Base-by-base conservation (phyloP, 371 early-diverging fungal species). In the Cokeromyces recurvatus region DNA sequence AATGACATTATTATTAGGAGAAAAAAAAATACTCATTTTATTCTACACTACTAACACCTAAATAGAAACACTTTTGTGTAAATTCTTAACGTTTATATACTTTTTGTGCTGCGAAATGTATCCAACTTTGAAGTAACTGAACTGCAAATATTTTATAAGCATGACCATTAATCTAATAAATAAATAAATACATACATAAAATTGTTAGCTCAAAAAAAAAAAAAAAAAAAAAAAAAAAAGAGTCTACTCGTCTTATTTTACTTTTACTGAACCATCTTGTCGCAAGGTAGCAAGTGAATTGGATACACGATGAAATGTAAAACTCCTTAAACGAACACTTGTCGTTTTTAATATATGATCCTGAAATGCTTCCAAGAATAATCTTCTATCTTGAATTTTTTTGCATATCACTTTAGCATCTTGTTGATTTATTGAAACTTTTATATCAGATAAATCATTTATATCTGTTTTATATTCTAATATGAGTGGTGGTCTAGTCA, bases 81-180 rank as follows among this genome's bases (percentile, higher is more conserved):
- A n/a, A n/a, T n/a, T n/a, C n/a, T n/a, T n/a, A n/a, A n/a, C n/a
- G n/a, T n/a, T n/a, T n/a, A n/a, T n/a, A n/a, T n/a, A n/a, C n/a
- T n/a, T n/a, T n/a, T n/a, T n/a, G n/a, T n/a, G n/a, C n/a, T n/a
- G n/a, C n/a, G n/a, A n/a, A n/a, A n/a, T n/a, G n/a, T n/a, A n/a
- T n/a, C n/a, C n/a, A n/a, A n/a, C n/a, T n/a, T n/a, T n/a, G n/a
- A n/a, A n/a, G n/a, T n/a, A n/a, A n/a, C n/a, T n/a, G n/a, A n/a
- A 45, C 29, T 35, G 43, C 50, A 36, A 20, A 35, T 15, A 12
- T 9, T 21, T 42, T 47, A 20, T 38, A 19, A 2, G 47, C 47
- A 24, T 36, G 19, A 29, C 38, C 27, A 39, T 22, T 29, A 23
- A 38, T 29, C 15, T 38, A 20, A 27, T 9, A 37, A 7, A 25